A percentile compares a stretch with the other conserved stretches of the same genome.
Evolutionary conservation across 208 protist genomes (phyloP).

Genomic region (Naegleria fowleri): DNA sequence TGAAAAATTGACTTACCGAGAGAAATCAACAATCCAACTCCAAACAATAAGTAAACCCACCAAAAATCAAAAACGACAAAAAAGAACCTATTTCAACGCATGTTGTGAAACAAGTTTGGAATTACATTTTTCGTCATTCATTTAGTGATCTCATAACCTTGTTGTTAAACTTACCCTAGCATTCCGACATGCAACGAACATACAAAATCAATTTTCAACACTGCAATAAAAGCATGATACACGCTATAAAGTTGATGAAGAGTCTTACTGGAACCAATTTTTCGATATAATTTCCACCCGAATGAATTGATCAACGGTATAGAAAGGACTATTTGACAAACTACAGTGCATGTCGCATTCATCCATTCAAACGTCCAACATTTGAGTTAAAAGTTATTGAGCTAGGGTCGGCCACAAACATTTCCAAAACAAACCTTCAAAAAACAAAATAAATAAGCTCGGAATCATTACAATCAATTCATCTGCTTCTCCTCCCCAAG

Average conservation of each 20-base stretch:
- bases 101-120: too few relatives aligned
- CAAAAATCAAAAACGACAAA: constrained; percentile 3
- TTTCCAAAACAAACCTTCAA: not conserved
- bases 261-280: not conserved
- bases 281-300: not conserved
- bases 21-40: not conserved
- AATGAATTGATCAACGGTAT: not conserved
- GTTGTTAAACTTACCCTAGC: not conserved
- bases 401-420: not conserved
- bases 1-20: not conserved
- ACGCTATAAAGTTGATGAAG: not conserved
- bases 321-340: not conserved
- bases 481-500: not conserved
- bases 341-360: not conserved
- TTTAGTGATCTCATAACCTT: too few relatives aligned
- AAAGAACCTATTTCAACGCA: not conserved
- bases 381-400: too few relatives aligned
- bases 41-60: not conserved
- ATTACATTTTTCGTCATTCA: too few relatives aligned
- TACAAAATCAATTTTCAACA: not conserved
- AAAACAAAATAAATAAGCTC: not conserved
- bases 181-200: not conserved
- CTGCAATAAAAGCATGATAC: not conserved
- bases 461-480: not conserved
- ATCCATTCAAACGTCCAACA: too few relatives aligned